phyloP scores from a whole-genome alignment of 169 alveolate genomes.

The Blepharisma undulans region DNA sequence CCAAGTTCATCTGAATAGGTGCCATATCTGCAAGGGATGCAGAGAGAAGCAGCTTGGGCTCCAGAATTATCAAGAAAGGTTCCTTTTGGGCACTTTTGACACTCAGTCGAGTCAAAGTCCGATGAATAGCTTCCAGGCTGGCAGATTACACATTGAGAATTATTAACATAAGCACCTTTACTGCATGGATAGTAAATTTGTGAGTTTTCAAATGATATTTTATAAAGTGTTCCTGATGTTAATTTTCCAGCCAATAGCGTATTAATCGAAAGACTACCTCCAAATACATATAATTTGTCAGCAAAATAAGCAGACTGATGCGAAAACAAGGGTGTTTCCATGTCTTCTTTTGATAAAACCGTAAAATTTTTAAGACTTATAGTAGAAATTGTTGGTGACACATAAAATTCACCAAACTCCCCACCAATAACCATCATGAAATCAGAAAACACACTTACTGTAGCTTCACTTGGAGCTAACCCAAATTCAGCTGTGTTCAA shows the following conservation, averaged over 20 bases:
- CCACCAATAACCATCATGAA: background rate
- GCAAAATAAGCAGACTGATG: background rate
- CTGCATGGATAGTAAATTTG: background rate
- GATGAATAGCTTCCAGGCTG: slow-evolving; percentile 21
- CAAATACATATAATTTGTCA: background rate
- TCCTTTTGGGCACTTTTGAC: background rate
- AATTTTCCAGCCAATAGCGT: background rate
- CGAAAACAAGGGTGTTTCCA: background rate
- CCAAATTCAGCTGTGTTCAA: background rate
- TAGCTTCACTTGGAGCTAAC: background rate
- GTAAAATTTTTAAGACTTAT: background rate
- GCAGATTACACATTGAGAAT: background rate
- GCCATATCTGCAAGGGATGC: background rate
- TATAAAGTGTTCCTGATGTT: background rate
- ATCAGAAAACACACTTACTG: background rate
- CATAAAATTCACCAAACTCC: background rate
- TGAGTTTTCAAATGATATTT: background rate
- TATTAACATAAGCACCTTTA: background rate
- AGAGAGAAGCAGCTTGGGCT: background rate
- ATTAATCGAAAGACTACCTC: background rate
- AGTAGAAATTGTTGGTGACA: background rate
- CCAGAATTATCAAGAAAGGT: background rate
- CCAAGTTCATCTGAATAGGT: background rate
- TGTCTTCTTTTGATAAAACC: background rate
- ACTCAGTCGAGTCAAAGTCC: background rate